These are phyloP conservation scores for Lepraria neglecta DNA, from an alignment of 495 filamentous ascomycete genomes.

Conservation along the genomic window DNA sequence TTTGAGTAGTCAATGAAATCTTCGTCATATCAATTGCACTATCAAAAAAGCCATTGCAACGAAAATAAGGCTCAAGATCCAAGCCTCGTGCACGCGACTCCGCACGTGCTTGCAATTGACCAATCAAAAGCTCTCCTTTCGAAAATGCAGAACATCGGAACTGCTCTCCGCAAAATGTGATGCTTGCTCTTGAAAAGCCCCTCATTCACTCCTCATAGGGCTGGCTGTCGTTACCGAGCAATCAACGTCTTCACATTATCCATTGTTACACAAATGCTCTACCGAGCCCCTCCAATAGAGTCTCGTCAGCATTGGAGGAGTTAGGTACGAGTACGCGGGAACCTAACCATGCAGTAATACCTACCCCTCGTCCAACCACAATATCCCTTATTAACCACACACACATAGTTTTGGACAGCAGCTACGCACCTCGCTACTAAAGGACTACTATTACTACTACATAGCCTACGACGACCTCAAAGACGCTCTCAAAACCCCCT, in stretches of 20 bases:
- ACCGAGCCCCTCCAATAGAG: neutral
- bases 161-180: neutral
- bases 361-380: conserved; percentile 6
- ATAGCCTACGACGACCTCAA: conserved; percentile 96
- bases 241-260: no score
- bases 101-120: conserved; percentile 11
- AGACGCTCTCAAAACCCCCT: conserved; percentile 69
- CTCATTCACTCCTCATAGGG: conserved; percentile 7
- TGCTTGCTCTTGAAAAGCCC: neutral
- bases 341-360: conserved; percentile 19
- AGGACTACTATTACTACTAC: conserved; percentile 94
- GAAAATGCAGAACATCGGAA: no score
- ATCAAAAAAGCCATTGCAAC: no score
- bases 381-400: conserved; percentile 26
- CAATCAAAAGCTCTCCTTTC: neutral
- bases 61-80: neutral
- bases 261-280: no score
- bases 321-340: neutral
- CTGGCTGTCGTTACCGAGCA: neutral
- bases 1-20: neutral
- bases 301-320: neutral
- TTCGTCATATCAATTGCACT: neutral
- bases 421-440: conserved; percentile 84
- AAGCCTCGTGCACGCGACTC: neutral
- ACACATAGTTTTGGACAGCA: conserved; percentile 89